Evolutionary conservation across 805 yeast genomes (phyloP).

Genomic region (Metschnikowia bowlesiae): DNA sequence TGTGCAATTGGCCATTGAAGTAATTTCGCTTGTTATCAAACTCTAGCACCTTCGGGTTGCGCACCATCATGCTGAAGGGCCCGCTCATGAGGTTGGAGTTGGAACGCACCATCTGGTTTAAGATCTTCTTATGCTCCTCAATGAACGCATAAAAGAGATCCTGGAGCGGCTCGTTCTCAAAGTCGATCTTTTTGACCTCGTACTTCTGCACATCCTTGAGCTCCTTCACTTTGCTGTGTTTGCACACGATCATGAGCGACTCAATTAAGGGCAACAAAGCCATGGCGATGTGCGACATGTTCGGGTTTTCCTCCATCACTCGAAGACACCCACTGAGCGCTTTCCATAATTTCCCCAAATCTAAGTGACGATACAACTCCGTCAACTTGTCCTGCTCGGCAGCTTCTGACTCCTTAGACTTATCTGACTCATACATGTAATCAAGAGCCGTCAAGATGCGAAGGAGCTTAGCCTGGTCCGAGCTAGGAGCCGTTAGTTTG

Average conservation of each 20-base stretch:
- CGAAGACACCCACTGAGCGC: conserved; percentile 71
- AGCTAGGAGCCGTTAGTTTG: conserved; percentile 71
- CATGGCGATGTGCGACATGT: conserved; percentile 57
- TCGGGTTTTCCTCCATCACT: conserved; percentile 54
- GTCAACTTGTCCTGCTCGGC: conserved; percentile 48
- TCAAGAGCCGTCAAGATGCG: conserved; percentile 85
- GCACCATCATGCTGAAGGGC: conserved; percentile 83
- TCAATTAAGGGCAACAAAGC: conserved; percentile 83
- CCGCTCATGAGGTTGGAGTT: conserved; percentile 95
- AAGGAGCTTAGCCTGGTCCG: conserved; percentile 85
- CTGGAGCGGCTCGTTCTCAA: conserved; percentile 71
- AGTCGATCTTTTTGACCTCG: conserved; percentile 61
- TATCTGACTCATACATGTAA: conserved; percentile 55
- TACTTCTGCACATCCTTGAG: conserved; percentile 53
- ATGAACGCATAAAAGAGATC: conserved; percentile 80
- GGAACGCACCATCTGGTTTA: conserved; percentile 86
- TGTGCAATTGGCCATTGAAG: conserved; percentile 71
- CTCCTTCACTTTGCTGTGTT: conserved; percentile 66
- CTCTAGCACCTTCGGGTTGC: conserved; percentile 84
- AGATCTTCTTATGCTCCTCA: conserved; percentile 77
- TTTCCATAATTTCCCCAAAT: conserved; percentile 80
- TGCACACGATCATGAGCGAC: conserved; percentile 93
- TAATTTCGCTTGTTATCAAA: conserved; percentile 90
- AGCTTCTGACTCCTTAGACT: conserved; percentile 8
- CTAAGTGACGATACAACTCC: conserved; percentile 58